phyloP scores from a whole-genome alignment of 2,329 filamentous ascomycete genomes.

The Paracamarosporium sp. region DNA sequence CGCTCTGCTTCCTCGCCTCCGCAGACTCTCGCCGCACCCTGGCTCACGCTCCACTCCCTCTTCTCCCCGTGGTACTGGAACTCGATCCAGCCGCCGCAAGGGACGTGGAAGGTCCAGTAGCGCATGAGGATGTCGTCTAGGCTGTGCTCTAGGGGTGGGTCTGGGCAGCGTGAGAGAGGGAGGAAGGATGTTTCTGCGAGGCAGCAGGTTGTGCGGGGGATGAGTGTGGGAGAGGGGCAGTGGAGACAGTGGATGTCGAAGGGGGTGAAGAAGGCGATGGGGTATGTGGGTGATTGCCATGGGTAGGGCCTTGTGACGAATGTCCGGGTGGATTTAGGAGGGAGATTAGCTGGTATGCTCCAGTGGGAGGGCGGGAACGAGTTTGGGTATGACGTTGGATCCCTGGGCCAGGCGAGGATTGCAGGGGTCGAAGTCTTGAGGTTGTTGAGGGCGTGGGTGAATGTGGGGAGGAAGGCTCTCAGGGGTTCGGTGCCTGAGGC shows the following conservation, averaged over 20 bases:
- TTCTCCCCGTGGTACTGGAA: conserved; percentile 4
- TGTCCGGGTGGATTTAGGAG: neutral
- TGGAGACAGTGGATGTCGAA: conserved; percentile 16
- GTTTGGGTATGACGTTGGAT: neutral
- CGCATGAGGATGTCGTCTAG: neutral
- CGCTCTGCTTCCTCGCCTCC: neutral
- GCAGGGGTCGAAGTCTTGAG: neutral
- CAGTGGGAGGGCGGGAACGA: neutral
- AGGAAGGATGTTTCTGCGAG: conserved; percentile 6
- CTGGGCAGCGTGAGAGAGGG: neutral
- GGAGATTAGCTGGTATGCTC: neutral
- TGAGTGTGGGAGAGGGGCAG: conserved; percentile 12
- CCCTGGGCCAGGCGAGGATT: neutral
- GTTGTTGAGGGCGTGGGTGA: neutral
- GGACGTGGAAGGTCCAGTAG: neutral
- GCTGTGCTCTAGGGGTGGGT: neutral
- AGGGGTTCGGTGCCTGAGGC: neutral
- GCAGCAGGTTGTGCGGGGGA: conserved; percentile 9
- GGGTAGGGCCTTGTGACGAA: neutral
- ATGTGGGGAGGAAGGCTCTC: neutral
- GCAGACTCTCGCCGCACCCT: neutral
- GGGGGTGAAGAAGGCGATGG: conserved; percentile 9
- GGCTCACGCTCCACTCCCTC: conserved; percentile 5
- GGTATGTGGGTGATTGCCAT: neutral
- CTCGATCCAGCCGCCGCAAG: conserved; percentile 4